Evolutionary conservation across 805 yeast species (phyloP).

Genomic region (Scheffersomyces spartinae): DNA sequence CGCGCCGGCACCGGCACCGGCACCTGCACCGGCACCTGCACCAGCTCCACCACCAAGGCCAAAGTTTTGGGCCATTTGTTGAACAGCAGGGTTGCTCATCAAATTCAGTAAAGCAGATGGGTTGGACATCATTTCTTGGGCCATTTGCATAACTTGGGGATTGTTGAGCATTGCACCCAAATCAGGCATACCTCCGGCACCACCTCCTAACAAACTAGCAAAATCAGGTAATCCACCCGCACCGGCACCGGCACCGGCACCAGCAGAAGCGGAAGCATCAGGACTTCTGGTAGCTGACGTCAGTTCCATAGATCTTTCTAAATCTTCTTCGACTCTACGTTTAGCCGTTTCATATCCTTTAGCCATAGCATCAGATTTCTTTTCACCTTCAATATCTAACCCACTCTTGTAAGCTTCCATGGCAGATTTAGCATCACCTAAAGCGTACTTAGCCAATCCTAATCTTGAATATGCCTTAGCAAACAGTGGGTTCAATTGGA

Average conservation of each 20-base stretch:
- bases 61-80: conserved; percentile 73
- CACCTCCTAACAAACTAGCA: conserved; percentile 37
- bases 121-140: conserved; percentile 77
- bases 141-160: conserved; percentile 88
- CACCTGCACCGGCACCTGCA: conserved; percentile 2
- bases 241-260: conserved; percentile 27
- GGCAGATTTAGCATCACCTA: conserved; percentile 84
- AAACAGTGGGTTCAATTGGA: conserved; percentile 64
- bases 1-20: conserved; percentile 6
- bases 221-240: conserved; percentile 66
- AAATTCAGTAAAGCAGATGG: conserved; percentile 65
- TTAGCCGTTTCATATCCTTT: conserved; percentile 92
- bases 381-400: conserved; percentile 74
- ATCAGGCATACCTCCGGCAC: conserved; percentile 63
- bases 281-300: conserved; percentile 5
- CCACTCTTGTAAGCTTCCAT: conserved; percentile 86
- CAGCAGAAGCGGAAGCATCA: conserved; percentile 20
- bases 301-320: conserved; percentile 21
- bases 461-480: conserved; percentile 92
- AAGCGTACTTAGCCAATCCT: conserved; percentile 89
- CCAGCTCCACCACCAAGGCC: conserved; percentile 48
- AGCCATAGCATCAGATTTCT: conserved; percentile 80
- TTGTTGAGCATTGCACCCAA: conserved; percentile 66
- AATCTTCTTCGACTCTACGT: conserved; percentile 70
- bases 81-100: conserved; percentile 71